Conservation (phyloP, 2,329 filamentous ascomycete genomes). For the Cladophialophora bantiana region DNA sequence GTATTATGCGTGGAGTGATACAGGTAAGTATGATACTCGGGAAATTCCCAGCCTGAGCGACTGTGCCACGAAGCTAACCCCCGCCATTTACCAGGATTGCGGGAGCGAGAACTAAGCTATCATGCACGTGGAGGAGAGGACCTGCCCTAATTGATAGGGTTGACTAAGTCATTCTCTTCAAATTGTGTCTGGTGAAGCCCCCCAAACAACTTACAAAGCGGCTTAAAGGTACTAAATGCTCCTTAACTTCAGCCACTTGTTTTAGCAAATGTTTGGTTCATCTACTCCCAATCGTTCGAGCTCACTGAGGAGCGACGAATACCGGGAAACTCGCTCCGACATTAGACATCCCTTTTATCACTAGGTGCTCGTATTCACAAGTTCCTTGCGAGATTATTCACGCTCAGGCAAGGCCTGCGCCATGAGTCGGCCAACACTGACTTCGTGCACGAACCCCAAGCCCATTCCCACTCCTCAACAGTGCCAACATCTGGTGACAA, state of each 20-base stretch:
- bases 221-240: neutral
- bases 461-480: neutral
- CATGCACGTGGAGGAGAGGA: neutral
- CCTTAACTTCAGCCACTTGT: conserved; percentile 3
- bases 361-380: conserved; percentile 4
- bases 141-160: neutral
- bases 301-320: neutral
- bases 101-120: neutral
- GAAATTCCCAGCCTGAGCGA: neutral
- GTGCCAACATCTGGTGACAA: neutral
- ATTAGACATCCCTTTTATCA: neutral
- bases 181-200: neutral
- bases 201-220: neutral
- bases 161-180: conserved; percentile 2
- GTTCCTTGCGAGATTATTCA: neutral
- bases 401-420: neutral
- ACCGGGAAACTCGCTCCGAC: conserved; percentile 1
- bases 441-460: neutral
- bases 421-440: neutral
- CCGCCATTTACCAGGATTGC: neutral
- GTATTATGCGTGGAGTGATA: neutral
- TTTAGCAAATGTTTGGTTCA: neutral
- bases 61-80: neutral
- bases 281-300: neutral
- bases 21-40: neutral